phyloP scores from a whole-genome alignment of 192 early-diverging fungal species.

The Allomyces macrogynus region DNA sequence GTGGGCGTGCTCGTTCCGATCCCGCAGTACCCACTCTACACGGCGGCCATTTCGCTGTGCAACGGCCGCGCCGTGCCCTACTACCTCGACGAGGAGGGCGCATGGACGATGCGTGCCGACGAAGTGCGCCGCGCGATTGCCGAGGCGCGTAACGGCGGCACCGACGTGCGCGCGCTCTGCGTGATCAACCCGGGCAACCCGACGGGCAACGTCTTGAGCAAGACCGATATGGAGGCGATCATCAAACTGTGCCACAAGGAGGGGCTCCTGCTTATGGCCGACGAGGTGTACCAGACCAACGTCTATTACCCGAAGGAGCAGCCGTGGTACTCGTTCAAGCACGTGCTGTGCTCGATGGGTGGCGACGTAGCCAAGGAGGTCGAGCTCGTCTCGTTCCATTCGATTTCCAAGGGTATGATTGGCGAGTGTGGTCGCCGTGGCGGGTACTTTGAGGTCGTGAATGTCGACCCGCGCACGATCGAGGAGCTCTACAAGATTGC shows the following conservation, averaged over 20 bases:
- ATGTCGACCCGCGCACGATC: conserved; percentile 50
- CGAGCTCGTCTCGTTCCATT: conserved; percentile 92
- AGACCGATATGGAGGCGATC: conserved; percentile 73
- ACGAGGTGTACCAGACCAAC: conserved; percentile 98
- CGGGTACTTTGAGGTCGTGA: conserved; percentile 89
- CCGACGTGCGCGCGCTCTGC: conserved; percentile 80
- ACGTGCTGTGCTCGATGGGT: conserved; percentile 57
- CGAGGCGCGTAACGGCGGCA: conserved; percentile 40
- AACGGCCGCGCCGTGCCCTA: conserved; percentile 75
- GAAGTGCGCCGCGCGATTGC: conserved; percentile 46
- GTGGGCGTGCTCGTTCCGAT: conserved; percentile 98
- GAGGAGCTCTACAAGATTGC: conserved; percentile 86
- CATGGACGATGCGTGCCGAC: conserved; percentile 54
- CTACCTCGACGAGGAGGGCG: conserved; percentile 66
- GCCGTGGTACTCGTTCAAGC: conserved; percentile 94
- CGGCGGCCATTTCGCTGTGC: conserved; percentile 68
- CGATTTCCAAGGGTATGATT: conserved; percentile 91
- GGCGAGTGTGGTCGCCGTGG: conserved; percentile 96
- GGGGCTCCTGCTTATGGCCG: conserved; percentile 71
- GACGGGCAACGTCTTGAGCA: conserved; percentile 69
- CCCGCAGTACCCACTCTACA: conserved; percentile 96
- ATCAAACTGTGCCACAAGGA: conserved; percentile 71
- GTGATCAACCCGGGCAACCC: conserved; percentile 99
- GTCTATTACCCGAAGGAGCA: conserved; percentile 54
- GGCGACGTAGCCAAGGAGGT: conserved; percentile 41